Conservation (phyloP, 192 early-diverging fungal genomes). For the Thamnidium elegans region DNA sequence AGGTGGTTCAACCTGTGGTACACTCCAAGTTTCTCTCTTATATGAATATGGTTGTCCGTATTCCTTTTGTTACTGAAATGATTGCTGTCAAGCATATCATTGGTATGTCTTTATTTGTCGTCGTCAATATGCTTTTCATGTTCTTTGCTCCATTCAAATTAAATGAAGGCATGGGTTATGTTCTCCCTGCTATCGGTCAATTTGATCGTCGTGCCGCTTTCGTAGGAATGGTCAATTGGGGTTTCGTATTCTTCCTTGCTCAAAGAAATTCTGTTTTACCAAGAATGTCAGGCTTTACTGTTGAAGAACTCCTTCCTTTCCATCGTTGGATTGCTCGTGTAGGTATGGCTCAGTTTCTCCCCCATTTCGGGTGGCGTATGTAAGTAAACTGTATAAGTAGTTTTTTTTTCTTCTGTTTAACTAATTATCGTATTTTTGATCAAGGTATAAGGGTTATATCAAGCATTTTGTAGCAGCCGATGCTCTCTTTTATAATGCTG, state of each 20-base stretch:
- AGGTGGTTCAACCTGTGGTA: not conserved
- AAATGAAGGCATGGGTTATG: not conserved
- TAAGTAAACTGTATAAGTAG: constrained; percentile 5
- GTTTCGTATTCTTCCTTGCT: constrained; percentile 39
- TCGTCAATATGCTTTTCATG: constrained; percentile 22
- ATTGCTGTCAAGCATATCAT: constrained; percentile 29
- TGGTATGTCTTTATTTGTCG: constrained; percentile 19
- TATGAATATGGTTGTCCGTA: constrained; percentile 11
- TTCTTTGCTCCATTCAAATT: constrained; percentile 30
- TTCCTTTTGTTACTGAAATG: constrained; percentile 27
- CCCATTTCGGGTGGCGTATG: constrained; percentile 38
- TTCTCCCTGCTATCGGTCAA: constrained; percentile 8
- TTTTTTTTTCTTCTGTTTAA: not conserved
- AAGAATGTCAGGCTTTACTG: constrained; percentile 36
- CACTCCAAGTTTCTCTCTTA: not conserved
- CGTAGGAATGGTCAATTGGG: constrained; percentile 36
- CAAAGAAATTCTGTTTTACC: constrained; percentile 38
- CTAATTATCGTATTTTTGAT: too few relatives aligned
- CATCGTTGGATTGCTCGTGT: constrained; percentile 44
- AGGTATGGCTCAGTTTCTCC: constrained; percentile 26
- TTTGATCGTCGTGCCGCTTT: constrained; percentile 35
- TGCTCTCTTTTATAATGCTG: constrained; percentile 24
- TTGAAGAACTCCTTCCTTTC: constrained; percentile 40
- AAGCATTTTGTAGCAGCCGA: constrained; percentile 9
- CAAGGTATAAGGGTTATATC: constrained; percentile 10